Base-by-base conservation (phyloP, 2,329 filamentous ascomycete genomes). In the Teratosphaeria destructans region DNA sequence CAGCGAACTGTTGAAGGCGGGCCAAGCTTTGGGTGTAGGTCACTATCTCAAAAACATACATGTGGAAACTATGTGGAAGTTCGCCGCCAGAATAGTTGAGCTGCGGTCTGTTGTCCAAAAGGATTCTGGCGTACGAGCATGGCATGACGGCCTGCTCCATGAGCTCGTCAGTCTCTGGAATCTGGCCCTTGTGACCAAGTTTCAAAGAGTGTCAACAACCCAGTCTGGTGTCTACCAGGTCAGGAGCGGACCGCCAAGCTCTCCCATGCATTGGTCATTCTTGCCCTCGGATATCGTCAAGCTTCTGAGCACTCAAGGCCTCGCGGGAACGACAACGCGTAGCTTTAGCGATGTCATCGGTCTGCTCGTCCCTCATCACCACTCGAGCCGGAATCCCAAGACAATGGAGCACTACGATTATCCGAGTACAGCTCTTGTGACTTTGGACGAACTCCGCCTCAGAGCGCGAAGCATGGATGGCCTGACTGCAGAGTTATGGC, bases 101-200 rank as follows among this genome's bases (percentile, higher is more conserved):
- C 26, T 35, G 26, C 23, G 16, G 14, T 32, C 6, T 7, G 56
- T 6, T 34, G 55, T 32, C 7, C 39, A 29, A 32, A 16, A 27
- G 49, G 32, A 54, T 35, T 23, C 34, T 43, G 26, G n/a, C 7
- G 14, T 26, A 35, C 43, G 27, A 29, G 16, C n/a, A 23, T n/a
- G 34, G 34, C n/a, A 14, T 19, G 34, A 55, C 8, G 12, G 29
- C 37, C 14, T 34, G 37, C 55, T 60, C 10, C 26, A 57, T 29
- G 62, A 63, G 37, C 39, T 60, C n/a, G 57, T 62, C 29, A 43
- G 7, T 10, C 16, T 63, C 16, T 63, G 62, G 62, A 60, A 63
- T 55, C 19, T 63, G 55, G 57, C 55, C 19, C 34, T 63, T 5
- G 32, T 19, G 12, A 52, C 52, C 10, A 57, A 53, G 7, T 29